Percentiles rank a stretch among this genome's conserved stretches.
phyloP scores from a whole-genome alignment of 2,329 filamentous ascomycete genomes.

The Aspergillus sp. region DNA sequence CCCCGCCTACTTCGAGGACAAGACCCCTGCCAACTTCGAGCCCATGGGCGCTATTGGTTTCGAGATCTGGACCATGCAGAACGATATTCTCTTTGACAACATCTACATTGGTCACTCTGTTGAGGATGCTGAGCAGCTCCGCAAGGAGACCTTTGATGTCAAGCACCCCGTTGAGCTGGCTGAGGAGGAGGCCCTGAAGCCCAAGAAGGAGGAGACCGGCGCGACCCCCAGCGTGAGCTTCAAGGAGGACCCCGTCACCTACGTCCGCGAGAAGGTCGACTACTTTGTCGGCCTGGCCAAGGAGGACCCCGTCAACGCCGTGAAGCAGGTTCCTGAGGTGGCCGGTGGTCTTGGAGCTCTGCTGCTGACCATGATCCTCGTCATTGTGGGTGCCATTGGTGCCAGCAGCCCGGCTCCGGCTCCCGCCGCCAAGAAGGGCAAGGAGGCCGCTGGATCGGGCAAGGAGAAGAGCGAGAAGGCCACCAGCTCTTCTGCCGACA shows the following conservation, averaged over 20 bases:
- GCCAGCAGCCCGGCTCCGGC: conserved; percentile 62
- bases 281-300: conserved; percentile 84
- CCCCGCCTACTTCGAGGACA: conserved; percentile 95
- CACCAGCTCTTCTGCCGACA: conserved; percentile 62
- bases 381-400: conserved; percentile 67
- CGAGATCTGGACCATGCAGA: conserved; percentile 99
- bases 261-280: conserved; percentile 88
- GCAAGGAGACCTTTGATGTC: conserved; percentile 82
- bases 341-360: conserved; percentile 75
- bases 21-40: conserved; percentile 93
- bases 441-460: conserved; percentile 65
- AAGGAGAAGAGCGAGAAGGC: conserved; percentile 67
- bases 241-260: conserved; percentile 83
- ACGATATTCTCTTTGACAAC: conserved; percentile 98
- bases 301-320: conserved; percentile 76
- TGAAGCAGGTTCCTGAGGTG: conserved; percentile 89
- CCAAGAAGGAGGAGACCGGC: conserved; percentile 71
- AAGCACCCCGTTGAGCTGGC: conserved; percentile 83
- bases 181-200: conserved; percentile 74
- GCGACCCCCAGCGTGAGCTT: conserved; percentile 75
- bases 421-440: conserved; percentile 70
- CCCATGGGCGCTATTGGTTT: conserved; percentile 98
- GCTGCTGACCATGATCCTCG: conserved; percentile 65
- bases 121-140: conserved; percentile 86
- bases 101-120: conserved; percentile 99